These are phyloP conservation scores for Termitomyces sp. DNA, from an alignment of 768 basidiomycete species.

Conservation along the genomic window DNA sequence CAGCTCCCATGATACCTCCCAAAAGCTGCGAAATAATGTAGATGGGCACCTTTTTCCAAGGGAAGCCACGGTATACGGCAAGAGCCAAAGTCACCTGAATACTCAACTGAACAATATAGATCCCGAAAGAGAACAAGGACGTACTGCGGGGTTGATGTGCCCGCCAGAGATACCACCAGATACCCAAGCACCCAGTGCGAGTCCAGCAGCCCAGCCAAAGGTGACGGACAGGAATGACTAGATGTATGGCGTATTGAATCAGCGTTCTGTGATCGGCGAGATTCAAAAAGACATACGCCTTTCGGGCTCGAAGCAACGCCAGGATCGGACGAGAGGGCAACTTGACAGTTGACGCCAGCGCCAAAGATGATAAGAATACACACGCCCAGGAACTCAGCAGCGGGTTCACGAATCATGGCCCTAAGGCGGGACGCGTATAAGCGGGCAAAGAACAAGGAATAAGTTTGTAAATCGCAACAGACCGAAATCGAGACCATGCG, in stretches of 20 bases:
- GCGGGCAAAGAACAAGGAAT: not conserved
- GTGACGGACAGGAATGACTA: constrained; percentile 44
- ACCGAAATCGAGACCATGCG: constrained; percentile 54
- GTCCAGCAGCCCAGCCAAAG: constrained; percentile 54
- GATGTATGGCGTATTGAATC: not conserved
- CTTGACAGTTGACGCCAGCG: constrained; percentile 52
- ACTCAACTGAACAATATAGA: not conserved
- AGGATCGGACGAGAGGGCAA: constrained; percentile 39
- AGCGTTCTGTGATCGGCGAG: not conserved
- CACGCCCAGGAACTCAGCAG: constrained; percentile 59
- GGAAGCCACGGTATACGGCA: constrained; percentile 66
- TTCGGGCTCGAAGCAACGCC: constrained; percentile 40
- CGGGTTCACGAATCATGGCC: constrained; percentile 51
- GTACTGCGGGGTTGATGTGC: constrained; percentile 69
- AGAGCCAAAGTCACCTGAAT: constrained; percentile 61
- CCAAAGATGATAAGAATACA: constrained; percentile 58
- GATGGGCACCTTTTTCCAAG: constrained; percentile 74
- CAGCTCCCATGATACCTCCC: constrained; percentile 57
- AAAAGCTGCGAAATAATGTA: constrained; percentile 63
- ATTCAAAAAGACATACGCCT: constrained; percentile 40
- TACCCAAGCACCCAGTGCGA: constrained; percentile 65
- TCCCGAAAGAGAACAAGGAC: constrained; percentile 11
- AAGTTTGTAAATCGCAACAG: constrained; percentile 4
- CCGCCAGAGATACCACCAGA: constrained; percentile 65
- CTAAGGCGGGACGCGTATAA: not conserved